phyloP scores from a whole-genome alignment of 208 protist species.

The Leptomonas seymouri region DNA sequence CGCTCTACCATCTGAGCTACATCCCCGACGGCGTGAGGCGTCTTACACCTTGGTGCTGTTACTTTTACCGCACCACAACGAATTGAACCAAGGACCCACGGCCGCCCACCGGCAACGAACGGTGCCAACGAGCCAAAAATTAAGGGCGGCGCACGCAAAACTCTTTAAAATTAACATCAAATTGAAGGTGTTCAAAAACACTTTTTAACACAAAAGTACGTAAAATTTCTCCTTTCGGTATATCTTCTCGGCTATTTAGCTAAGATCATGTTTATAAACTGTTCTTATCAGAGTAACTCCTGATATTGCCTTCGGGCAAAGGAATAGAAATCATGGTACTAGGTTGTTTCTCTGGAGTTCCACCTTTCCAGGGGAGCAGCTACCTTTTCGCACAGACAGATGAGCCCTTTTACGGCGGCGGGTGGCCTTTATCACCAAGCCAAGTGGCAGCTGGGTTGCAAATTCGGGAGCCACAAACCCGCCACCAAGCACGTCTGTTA shows the following conservation, averaged over 20 bases:
- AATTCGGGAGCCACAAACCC: too few relatives aligned
- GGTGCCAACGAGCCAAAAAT: neutral
- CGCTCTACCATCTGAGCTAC: conserved; percentile 95
- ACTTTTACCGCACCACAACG: neutral
- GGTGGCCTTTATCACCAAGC: too few relatives aligned
- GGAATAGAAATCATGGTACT: conserved; percentile 48
- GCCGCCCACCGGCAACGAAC: neutral
- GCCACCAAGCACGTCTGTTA: too few relatives aligned
- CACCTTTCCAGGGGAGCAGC: conserved; percentile 53
- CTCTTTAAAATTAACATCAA: too few relatives aligned
- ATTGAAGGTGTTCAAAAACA: too few relatives aligned
- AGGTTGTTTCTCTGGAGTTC: conserved; percentile 72
- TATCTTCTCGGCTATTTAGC: conserved; percentile 90
- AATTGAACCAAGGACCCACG: neutral
- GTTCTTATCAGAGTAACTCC: conserved; percentile 92
- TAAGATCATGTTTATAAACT: conserved; percentile 93
- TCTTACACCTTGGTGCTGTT: too few relatives aligned
- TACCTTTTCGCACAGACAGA: too few relatives aligned
- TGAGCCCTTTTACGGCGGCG: too few relatives aligned
- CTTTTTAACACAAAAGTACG: neutral
- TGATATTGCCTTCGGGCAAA: conserved; percentile 70
- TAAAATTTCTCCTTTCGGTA: neutral
- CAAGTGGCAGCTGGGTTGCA: too few relatives aligned
- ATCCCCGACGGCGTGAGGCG: conserved; percentile 79
- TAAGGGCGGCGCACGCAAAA: too few relatives aligned